Conservation (phyloP, 768 basidiomycete species). For the Xerocomus brunneocitrinus region DNA sequence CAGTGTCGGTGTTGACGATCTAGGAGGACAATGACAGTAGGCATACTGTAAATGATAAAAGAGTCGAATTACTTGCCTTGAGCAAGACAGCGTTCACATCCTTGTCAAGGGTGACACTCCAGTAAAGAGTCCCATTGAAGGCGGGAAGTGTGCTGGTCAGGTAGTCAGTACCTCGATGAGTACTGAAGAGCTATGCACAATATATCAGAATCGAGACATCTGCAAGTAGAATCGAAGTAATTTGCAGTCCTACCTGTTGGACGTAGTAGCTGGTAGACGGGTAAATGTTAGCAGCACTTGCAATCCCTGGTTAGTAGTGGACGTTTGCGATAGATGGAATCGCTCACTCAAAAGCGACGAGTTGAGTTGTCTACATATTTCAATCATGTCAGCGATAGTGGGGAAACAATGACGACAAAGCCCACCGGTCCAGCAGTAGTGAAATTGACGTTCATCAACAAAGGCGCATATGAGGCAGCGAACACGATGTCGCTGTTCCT, state of each 20-base stretch:
- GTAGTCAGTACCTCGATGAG: constrained; percentile 56
- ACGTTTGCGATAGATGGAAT: neutral
- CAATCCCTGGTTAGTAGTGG: neutral
- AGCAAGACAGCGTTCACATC: constrained; percentile 39
- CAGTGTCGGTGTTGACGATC: constrained; percentile 47
- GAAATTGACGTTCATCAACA: constrained; percentile 45
- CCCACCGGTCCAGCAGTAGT: constrained; percentile 45
- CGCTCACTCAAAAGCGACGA: constrained; percentile 55
- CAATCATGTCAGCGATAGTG: neutral
- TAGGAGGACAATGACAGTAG: constrained; percentile 17
- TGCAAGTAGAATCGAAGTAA: neutral
- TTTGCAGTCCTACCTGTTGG: constrained; percentile 43
- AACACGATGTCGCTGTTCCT: constrained; percentile 57
- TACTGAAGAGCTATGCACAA: constrained; percentile 48
- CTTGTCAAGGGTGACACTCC: constrained; percentile 46
- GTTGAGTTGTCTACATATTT: constrained; percentile 40
- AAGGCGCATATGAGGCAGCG: constrained; percentile 54
- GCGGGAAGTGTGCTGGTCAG: constrained; percentile 56
- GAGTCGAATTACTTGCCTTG: constrained; percentile 38
- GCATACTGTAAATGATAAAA: neutral
- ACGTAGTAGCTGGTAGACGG: constrained; percentile 57
- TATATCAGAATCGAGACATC: neutral
- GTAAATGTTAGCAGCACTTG: constrained; percentile 47
- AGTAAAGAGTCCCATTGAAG: constrained; percentile 47
- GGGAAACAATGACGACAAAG: constrained; percentile 18